phyloP scores from a whole-genome alignment of 2,329 filamentous ascomycete genomes.

The Boeremia lycopersici region DNA sequence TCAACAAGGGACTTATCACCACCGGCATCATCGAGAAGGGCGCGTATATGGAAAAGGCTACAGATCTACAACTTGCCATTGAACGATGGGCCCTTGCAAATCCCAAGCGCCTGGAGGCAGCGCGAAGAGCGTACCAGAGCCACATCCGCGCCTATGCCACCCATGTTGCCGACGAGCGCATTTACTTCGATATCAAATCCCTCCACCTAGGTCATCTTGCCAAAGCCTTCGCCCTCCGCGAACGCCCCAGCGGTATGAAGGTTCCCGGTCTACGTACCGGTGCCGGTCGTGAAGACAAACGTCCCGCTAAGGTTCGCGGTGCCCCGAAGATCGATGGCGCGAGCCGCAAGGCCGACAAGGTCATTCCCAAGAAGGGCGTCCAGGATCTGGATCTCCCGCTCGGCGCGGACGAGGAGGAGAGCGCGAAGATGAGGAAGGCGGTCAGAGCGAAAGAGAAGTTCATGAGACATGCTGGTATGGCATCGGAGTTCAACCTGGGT shows the following conservation, averaged over 20 bases:
- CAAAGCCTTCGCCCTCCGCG: slow-evolving; percentile 89
- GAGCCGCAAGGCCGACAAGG: slow-evolving; percentile 43
- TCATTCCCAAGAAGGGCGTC: slow-evolving; percentile 25
- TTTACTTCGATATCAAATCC: slow-evolving; percentile 88
- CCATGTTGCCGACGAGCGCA: slow-evolving; percentile 82
- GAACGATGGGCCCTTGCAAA: slow-evolving; percentile 70
- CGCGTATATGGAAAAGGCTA: slow-evolving; percentile 70
- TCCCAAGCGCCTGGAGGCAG: slow-evolving; percentile 75
- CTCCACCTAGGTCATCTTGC: slow-evolving; percentile 91
- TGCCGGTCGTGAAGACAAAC: slow-evolving; percentile 38
- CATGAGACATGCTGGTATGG: slow-evolving; percentile 58
- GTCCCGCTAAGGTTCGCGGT: slow-evolving; percentile 51
- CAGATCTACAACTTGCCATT: slow-evolving; percentile 69
- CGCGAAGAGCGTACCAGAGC: slow-evolving; percentile 84
- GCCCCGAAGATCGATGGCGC: slow-evolving; percentile 42
- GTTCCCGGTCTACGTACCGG: slow-evolving; percentile 58
- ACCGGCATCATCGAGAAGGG: slow-evolving; percentile 48
- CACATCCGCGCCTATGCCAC: slow-evolving; percentile 95
- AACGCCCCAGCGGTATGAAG: slow-evolving; percentile 81
- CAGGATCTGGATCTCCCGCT: slow-evolving; percentile 40
- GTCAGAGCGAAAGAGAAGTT: slow-evolving; percentile 52
- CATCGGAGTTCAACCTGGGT: slow-evolving; percentile 72
- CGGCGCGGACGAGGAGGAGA: slow-evolving; percentile 60
- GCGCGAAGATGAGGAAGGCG: slow-evolving; percentile 68
- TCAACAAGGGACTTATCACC: slow-evolving; percentile 66